These are phyloP conservation scores for Cinnamomum chago DNA, from an alignment of 164 flowering plant species.

Conservation along the genomic window DNA sequence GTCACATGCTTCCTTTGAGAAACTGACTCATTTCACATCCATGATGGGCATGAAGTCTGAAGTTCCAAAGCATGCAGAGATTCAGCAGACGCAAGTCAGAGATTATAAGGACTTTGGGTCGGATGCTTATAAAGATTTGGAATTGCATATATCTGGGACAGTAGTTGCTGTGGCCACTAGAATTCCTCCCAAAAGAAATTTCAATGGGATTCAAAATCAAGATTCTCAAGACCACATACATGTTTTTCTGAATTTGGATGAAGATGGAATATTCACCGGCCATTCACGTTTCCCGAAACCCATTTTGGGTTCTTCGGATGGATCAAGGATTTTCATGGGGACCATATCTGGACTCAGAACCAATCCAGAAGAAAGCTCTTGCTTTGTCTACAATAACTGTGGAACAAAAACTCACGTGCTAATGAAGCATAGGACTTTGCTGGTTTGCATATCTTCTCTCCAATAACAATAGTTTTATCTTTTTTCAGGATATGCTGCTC, in stretches of 20 bases:
- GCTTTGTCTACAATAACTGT: constrained; percentile 53
- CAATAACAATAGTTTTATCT: neutral
- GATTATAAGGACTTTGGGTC: constrained; percentile 18
- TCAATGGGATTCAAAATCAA: constrained; percentile 30
- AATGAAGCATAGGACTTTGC: constrained; percentile 77
- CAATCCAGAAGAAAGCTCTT: constrained; percentile 72
- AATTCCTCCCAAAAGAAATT: constrained; percentile 49
- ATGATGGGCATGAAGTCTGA: constrained; percentile 13
- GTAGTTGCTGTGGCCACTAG: constrained; percentile 75
- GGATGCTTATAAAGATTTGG: constrained; percentile 77
- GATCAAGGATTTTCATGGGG: constrained; percentile 50
- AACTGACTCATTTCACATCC: constrained; percentile 31
- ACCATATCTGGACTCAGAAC: constrained; percentile 71
- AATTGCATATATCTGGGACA: constrained; percentile 70
- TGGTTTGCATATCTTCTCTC: constrained; percentile 54
- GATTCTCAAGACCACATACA: constrained; percentile 65
- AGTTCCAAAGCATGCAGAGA: constrained; percentile 13
- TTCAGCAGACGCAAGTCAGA: constrained; percentile 13
- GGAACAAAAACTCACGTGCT: constrained; percentile 79
- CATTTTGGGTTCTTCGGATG: constrained; percentile 19
- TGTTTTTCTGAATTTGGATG: constrained; percentile 56
- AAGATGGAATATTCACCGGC: constrained; percentile 15
- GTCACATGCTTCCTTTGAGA: constrained; percentile 30
- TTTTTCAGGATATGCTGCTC: neutral
- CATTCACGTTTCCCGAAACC: constrained; percentile 11